Evolutionary conservation across 2,329 filamentous ascomycete genomes (phyloP).

Genomic region (Pleurostoma richardsiae): DNA sequence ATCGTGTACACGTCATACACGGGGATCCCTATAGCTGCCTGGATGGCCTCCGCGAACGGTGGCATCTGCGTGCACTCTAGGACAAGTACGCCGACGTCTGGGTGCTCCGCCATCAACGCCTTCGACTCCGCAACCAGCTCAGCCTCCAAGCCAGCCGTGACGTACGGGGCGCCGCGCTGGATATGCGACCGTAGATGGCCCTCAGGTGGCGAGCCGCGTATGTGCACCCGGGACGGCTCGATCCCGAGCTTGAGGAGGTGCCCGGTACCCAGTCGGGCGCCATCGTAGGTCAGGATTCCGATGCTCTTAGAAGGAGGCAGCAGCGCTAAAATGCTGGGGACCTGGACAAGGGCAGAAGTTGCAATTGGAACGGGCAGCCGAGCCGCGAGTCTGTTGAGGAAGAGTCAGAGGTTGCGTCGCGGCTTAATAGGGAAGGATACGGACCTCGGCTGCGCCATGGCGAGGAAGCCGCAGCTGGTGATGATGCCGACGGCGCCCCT

Average conservation of each 20-base stretch:
- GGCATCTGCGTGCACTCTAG: conserved; percentile 32
- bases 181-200: conserved; percentile 14
- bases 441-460: conserved; percentile 25
- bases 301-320: conserved; percentile 15
- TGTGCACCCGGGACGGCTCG: conserved; percentile 9
- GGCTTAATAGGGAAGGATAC: not conserved
- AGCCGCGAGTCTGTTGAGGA: conserved; percentile 16
- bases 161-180: conserved; percentile 11
- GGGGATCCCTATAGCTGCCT: conserved; percentile 18
- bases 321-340: conserved; percentile 22
- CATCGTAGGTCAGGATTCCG: conserved; percentile 26
- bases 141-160: conserved; percentile 9
- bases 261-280: conserved; percentile 10
- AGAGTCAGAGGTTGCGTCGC: conserved; percentile 4
- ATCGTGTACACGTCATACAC: conserved; percentile 30
- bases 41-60: conserved; percentile 23
- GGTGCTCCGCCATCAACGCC: conserved; percentile 6
- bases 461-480: conserved; percentile 32
- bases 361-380: conserved; percentile 27
- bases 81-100: conserved; percentile 17
- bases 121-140: conserved; percentile 15
- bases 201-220: conserved; percentile 15
- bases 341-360: conserved; percentile 27
- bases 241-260: conserved; percentile 17
- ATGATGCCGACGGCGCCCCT: conserved; percentile 28